phyloP scores from a whole-genome alignment of 768 basidiomycete species.

The Agrocybe praecox region DNA sequence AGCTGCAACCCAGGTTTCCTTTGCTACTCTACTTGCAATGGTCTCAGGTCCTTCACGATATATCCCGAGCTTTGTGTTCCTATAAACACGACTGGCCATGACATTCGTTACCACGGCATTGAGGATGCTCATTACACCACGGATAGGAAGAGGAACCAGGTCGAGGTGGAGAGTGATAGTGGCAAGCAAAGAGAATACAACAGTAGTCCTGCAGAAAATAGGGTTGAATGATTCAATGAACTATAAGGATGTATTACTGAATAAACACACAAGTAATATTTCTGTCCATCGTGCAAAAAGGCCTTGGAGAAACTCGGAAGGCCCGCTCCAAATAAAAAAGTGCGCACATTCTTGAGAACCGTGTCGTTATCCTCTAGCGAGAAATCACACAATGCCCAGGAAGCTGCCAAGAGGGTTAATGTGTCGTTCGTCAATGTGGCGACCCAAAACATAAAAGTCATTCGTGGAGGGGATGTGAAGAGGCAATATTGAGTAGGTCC shows the following conservation, averaged over 20 bases:
- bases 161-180: background rate
- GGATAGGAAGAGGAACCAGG: background rate
- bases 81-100: background rate
- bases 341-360: background rate
- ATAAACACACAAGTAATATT: slow-evolving; percentile 5
- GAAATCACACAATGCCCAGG: slow-evolving; percentile 10
- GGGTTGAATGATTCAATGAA: background rate
- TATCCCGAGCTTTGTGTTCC: background rate
- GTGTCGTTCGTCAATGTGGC: slow-evolving; percentile 24
- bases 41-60: background rate
- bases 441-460: slow-evolving; percentile 12
- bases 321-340: background rate
- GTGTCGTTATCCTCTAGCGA: background rate
- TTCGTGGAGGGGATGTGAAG: slow-evolving; percentile 10
- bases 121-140: background rate
- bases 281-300: slow-evolving; percentile 1
- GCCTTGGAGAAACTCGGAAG: background rate
- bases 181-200: slow-evolving; percentile 3
- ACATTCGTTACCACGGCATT: background rate
- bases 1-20: background rate
- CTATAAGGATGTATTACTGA: no score
- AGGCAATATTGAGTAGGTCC: slow-evolving; percentile 25
- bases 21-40: background rate
- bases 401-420: slow-evolving; percentile 27
- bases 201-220: slow-evolving; percentile 4